These are phyloP conservation scores for Zalaria obscura DNA, from an alignment of 2,329 filamentous ascomycete species.

Conservation along the genomic window DNA sequence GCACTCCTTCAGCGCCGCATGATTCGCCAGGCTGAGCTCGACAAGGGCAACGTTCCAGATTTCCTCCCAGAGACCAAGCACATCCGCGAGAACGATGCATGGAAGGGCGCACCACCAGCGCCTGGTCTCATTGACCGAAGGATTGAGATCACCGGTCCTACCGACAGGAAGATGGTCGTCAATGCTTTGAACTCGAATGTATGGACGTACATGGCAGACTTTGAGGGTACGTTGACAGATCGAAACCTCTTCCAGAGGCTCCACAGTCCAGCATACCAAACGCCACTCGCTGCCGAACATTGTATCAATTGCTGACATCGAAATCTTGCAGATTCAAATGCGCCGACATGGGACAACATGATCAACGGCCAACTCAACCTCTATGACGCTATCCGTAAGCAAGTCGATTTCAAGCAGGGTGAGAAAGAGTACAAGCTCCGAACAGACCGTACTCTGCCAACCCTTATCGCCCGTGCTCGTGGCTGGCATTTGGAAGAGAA, in stretches of 20 bases:
- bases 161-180: constrained; percentile 97
- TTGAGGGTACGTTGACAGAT: constrained; percentile 56
- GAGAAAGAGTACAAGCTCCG: constrained; percentile 95
- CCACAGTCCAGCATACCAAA: background rate
- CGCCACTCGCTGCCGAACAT: constrained; percentile 1
- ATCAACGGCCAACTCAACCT: constrained; percentile 96
- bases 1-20: constrained; percentile 74
- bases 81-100: constrained; percentile 85
- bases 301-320: background rate
- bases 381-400: constrained; percentile 84
- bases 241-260: background rate
- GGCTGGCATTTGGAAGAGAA: constrained; percentile 99
- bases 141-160: constrained; percentile 94
- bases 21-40: constrained; percentile 80
- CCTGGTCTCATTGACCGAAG: constrained; percentile 86
- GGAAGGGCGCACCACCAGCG: constrained; percentile 83
- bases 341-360: constrained; percentile 99
- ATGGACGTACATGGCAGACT: constrained; percentile 99
- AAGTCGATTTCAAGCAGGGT: constrained; percentile 93
- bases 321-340: constrained; percentile 59
- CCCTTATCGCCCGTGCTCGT: constrained; percentile 83
- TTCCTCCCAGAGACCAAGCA: constrained; percentile 93
- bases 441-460: constrained; percentile 73
- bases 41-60: constrained; percentile 76
- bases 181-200: constrained; percentile 93